phyloP scores from a whole-genome alignment of 306 rosid genomes.

The Dalbergia cultrata region DNA sequence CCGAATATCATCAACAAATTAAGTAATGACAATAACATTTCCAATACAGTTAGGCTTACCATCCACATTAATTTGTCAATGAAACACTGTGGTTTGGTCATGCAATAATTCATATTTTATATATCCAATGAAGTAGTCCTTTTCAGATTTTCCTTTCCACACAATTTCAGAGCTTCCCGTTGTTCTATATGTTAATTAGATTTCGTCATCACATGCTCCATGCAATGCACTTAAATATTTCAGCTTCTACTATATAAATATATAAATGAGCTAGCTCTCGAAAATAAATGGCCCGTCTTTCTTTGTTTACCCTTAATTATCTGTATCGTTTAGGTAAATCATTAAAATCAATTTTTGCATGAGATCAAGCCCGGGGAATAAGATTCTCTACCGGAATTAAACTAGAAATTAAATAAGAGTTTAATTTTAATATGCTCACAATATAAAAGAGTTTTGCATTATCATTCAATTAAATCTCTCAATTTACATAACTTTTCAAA shows the following conservation, averaged over 20 bases:
- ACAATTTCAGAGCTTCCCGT: slow-evolving; percentile 12
- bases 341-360: background rate
- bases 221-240: slow-evolving; percentile 32
- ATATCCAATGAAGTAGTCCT: slow-evolving; percentile 20
- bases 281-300: background rate
- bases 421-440: too few relatives aligned
- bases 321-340: background rate
- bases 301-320: slow-evolving; percentile 21
- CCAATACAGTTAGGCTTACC: slow-evolving; percentile 37
- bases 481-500: too few relatives aligned
- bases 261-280: background rate
- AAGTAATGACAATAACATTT: background rate
- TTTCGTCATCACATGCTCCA: slow-evolving; percentile 43
- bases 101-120: slow-evolving; percentile 5
- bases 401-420: background rate
- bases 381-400: background rate
- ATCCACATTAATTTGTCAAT: slow-evolving; percentile 10
- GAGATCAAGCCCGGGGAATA: background rate
- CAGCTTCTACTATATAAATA: slow-evolving; percentile 25
- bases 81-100: background rate
- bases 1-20: background rate
- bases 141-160: slow-evolving; percentile 33
- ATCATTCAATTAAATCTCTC: too few relatives aligned
- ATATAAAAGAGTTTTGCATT: too few relatives aligned
- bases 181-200: slow-evolving; percentile 6